Conservation (phyloP, 1,284 basidiomycete genomes). For the Apiotrichum domesticum region DNA sequence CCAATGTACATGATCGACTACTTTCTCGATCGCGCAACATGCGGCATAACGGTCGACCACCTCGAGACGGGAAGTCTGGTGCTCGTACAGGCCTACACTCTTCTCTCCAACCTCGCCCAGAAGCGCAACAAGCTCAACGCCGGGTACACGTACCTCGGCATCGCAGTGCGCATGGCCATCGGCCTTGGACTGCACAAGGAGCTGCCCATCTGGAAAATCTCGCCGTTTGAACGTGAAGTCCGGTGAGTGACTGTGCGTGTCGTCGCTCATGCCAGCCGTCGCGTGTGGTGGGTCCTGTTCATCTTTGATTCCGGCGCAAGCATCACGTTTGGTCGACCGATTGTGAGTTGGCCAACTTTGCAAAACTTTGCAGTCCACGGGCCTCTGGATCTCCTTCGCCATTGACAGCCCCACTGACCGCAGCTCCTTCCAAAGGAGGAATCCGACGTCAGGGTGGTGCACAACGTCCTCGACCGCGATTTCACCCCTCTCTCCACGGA, state of each 20-base stretch:
- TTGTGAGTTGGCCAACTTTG: constrained; percentile 10
- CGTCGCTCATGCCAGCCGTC: constrained; percentile 4
- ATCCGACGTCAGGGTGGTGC: constrained; percentile 17
- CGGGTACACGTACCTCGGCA: constrained; percentile 25
- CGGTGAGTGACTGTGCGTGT: background rate
- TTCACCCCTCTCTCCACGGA: constrained; percentile 14
- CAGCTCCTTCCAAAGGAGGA: constrained; percentile 19
- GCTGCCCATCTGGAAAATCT: constrained; percentile 20
- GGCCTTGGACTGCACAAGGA: constrained; percentile 30
- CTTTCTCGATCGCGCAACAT: constrained; percentile 20
- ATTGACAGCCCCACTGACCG: no score
- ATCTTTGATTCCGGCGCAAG: constrained; percentile 25
- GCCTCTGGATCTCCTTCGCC: no score
- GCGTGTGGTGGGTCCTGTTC: constrained; percentile 30
- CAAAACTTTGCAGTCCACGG: no score
- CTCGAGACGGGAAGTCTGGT: constrained; percentile 24
- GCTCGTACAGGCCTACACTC: constrained; percentile 25
- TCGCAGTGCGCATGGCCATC: constrained; percentile 30
- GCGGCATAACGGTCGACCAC: constrained; percentile 13
- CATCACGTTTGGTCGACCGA: constrained; percentile 28
- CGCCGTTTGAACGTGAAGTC: constrained; percentile 28
- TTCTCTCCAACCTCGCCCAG: constrained; percentile 27
- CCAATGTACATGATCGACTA: constrained; percentile 20
- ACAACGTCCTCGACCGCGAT: constrained; percentile 17
- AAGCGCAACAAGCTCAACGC: constrained; percentile 27